phyloP scores from a whole-genome alignment of 2,329 filamentous ascomycete species.

The Cercospora citrullina region DNA sequence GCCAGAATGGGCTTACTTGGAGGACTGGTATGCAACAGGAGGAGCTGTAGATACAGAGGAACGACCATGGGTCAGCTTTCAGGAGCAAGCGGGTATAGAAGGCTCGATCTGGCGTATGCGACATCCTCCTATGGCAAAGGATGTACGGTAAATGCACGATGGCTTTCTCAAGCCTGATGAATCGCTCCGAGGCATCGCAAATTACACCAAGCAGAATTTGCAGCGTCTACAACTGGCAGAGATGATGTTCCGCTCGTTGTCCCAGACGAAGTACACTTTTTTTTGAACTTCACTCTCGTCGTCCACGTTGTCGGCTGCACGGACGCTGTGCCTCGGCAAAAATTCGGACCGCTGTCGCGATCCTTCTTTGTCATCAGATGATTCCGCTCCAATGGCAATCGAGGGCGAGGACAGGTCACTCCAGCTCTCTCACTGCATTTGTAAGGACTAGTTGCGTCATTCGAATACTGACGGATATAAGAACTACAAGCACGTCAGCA shows the following conservation, averaged over 20 bases:
- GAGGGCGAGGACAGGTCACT: not conserved
- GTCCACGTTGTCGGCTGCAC: not conserved
- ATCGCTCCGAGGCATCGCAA: not conserved
- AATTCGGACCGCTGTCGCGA: not conserved
- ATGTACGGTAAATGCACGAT: not conserved
- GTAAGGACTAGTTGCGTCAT: slow-evolving; percentile 2
- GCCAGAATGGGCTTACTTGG: slow-evolving; percentile 69
- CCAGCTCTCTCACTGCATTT: not conserved
- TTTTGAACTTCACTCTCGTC: not conserved
- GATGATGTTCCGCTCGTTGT: not conserved
- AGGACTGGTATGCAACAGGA: slow-evolving; percentile 54
- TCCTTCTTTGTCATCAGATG: not conserved
- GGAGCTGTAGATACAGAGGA: slow-evolving; percentile 15
- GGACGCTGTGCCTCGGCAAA: not conserved
- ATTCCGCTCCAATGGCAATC: not conserved
- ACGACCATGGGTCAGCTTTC: slow-evolving; percentile 34
- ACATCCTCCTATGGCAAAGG: slow-evolving; percentile 34
- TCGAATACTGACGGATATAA: not conserved
- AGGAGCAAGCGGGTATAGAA: slow-evolving; percentile 35
- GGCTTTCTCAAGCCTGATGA: not conserved
- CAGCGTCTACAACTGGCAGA: not conserved
- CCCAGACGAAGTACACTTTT: too few species aligned
- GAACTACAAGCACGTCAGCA: not conserved
- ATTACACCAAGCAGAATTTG: not conserved
- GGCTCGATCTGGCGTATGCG: slow-evolving; percentile 37